These are phyloP conservation scores for Didymella segeticola DNA, from an alignment of 2,329 filamentous ascomycete genomes.

Conservation along the genomic window DNA sequence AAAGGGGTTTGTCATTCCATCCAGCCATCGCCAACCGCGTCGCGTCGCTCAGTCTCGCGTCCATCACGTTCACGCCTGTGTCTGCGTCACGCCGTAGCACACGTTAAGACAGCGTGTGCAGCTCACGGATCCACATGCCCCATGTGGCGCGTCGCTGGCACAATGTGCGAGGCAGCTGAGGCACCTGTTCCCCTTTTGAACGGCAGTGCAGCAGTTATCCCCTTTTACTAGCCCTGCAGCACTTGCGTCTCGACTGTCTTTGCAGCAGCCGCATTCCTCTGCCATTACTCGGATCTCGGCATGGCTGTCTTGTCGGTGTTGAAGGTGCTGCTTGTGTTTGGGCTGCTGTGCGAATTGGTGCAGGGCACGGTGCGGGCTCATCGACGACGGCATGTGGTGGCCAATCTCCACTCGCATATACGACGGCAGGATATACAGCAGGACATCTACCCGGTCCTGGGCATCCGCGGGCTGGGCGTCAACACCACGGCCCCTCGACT, in stretches of 20 bases:
- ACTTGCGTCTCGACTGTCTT: too few species aligned
- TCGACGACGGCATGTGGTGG: conserved; percentile 2
- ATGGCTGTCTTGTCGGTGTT: not conserved
- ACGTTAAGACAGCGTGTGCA: conserved; percentile 4
- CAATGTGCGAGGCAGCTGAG: conserved; percentile 15
- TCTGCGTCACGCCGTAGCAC: too few species aligned
- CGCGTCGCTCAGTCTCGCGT: conserved; percentile 9
- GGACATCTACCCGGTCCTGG: conserved; percentile 28
- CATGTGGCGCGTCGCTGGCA: conserved; percentile 14
- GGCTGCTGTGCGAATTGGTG: not conserved
- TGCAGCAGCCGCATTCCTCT: too few species aligned
- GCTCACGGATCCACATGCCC: not conserved
- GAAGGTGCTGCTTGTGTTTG: conserved; percentile 5
- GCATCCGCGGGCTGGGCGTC: conserved; percentile 25
- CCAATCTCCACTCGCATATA: not conserved
- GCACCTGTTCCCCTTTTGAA: conserved; percentile 11
- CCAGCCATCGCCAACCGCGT: too few species aligned
- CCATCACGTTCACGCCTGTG: too few species aligned
- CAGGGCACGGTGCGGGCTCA: conserved; percentile 5
- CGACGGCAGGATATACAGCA: not conserved
- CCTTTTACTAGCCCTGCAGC: conserved; percentile 10
- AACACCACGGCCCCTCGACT: conserved; percentile 55
- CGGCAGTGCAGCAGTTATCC: conserved; percentile 2
- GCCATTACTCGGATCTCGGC: not conserved
- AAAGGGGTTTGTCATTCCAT: too few species aligned